These are phyloP conservation scores for Penicillium sp. DNA, from an alignment of 2,329 filamentous ascomycete genomes.

Conservation along the genomic window DNA sequence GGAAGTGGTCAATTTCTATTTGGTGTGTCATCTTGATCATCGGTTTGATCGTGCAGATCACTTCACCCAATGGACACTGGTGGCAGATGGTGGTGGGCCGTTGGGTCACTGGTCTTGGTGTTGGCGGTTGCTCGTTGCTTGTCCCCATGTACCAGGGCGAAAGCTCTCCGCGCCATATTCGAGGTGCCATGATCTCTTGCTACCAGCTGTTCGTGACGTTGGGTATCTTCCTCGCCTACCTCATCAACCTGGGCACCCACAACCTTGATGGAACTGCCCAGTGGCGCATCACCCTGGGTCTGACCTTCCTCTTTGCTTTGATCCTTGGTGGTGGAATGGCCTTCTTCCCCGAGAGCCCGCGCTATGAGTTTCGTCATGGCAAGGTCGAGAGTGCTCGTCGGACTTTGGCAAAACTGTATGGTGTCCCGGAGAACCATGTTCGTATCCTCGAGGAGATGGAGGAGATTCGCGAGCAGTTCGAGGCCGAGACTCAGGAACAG, in stretches of 20 bases:
- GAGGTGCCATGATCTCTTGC: conserved; percentile 50
- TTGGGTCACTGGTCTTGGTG: conserved; percentile 48
- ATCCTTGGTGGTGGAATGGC: conserved; percentile 59
- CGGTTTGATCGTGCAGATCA: conserved; percentile 49
- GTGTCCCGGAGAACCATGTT: conserved; percentile 56
- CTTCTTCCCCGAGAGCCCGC: conserved; percentile 59
- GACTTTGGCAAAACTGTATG: conserved; percentile 59
- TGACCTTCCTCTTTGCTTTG: conserved; percentile 60
- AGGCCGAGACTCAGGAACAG: conserved; percentile 50
- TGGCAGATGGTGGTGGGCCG: conserved; percentile 48
- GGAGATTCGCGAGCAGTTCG: conserved; percentile 60
- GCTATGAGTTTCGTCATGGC: conserved; percentile 60
- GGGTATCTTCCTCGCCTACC: conserved; percentile 50
- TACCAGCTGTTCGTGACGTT: conserved; percentile 54
- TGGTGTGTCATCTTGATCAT: conserved; percentile 47
- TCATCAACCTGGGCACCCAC: conserved; percentile 50
- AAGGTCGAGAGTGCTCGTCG: conserved; percentile 53
- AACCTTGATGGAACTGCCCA: conserved; percentile 45
- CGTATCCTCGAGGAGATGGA: conserved; percentile 56
- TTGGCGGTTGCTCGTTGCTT: conserved; percentile 47
- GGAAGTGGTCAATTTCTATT: conserved; percentile 45
- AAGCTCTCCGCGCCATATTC: conserved; percentile 49
- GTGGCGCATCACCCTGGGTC: conserved; percentile 56
- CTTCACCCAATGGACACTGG: conserved; percentile 41
- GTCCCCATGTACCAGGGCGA: conserved; percentile 53